Evolutionary conservation across 441 rosid genomes (phyloP).

Genomic region (Theobroma grandiflorum): DNA sequence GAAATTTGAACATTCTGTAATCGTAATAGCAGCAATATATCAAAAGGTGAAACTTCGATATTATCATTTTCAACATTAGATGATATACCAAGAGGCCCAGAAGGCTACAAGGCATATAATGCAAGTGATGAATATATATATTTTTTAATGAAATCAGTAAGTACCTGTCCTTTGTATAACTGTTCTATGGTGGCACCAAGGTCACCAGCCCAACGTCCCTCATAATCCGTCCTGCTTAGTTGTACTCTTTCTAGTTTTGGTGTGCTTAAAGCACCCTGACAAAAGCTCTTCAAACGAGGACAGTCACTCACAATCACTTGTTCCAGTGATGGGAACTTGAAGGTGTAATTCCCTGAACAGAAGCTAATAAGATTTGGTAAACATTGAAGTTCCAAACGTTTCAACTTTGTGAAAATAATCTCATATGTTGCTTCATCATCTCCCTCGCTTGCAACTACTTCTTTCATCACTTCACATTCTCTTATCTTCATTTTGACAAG

Average conservation of each 20-base stretch:
- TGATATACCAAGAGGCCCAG: no score
- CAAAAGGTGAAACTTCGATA: no score
- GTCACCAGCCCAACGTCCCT: no score
- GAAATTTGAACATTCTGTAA: no score
- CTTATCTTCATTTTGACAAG: background rate
- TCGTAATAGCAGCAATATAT: no score
- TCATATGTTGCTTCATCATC: background rate
- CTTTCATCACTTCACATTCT: constrained; percentile 2
- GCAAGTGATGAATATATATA: no score
- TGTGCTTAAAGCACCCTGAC: background rate
- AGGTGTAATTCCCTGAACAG: background rate
- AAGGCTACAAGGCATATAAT: no score
- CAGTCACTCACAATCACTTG: constrained; percentile 2
- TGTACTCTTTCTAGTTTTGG: constrained; percentile 15
- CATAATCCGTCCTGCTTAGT: background rate
- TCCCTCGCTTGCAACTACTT: background rate
- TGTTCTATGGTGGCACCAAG: no score
- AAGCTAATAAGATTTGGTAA: constrained; percentile 12
- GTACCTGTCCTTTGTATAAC: background rate
- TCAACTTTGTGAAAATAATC: background rate
- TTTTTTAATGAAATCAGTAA: no score
- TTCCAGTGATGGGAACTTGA: constrained; percentile 20
- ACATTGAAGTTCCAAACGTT: background rate
- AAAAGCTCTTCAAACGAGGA: constrained; percentile 7
- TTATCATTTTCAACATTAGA: no score